These are phyloP conservation scores for Fragaria vesca DNA, from an alignment of 306 rosid genomes.

Conservation along the genomic window DNA sequence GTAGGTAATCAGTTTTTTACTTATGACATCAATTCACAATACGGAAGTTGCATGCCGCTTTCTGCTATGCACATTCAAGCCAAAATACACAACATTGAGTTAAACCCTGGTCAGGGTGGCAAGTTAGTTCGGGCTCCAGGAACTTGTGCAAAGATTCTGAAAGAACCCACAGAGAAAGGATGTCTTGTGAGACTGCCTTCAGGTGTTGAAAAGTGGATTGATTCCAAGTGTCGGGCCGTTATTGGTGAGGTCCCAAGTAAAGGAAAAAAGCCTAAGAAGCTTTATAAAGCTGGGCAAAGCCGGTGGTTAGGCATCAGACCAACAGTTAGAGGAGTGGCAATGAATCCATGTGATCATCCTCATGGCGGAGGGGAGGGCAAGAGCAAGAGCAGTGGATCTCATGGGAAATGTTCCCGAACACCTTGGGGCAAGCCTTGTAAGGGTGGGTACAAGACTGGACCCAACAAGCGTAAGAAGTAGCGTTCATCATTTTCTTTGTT, in stretches of 20 bases:
- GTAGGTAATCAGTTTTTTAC: constrained; percentile 39
- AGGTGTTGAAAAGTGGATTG: constrained; percentile 60
- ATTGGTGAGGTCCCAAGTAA: constrained; percentile 82
- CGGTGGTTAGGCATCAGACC: constrained; percentile 82
- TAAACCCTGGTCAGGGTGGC: constrained; percentile 84
- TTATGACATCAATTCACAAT: constrained; percentile 68
- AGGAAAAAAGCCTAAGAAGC: constrained; percentile 58
- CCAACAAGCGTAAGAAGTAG: constrained; percentile 58
- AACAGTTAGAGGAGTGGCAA: constrained; percentile 79
- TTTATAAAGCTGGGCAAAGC: constrained; percentile 82
- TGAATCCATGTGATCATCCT: constrained; percentile 87
- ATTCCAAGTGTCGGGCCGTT: constrained; percentile 70
- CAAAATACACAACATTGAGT: constrained; percentile 80
- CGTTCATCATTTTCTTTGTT: constrained; percentile 1
- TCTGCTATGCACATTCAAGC: constrained; percentile 81
- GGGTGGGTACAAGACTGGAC: constrained; percentile 80
- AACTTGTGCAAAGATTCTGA: constrained; percentile 76
- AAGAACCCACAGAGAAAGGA: constrained; percentile 55
- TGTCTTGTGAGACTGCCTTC: constrained; percentile 74
- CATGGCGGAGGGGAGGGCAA: constrained; percentile 92
- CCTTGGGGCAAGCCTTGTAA: constrained; percentile 90
- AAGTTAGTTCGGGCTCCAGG: constrained; percentile 90
- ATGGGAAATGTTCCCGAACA: constrained; percentile 54
- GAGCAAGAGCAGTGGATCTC: constrained; percentile 68
- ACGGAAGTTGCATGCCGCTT: constrained; percentile 87